phyloP scores from a whole-genome alignment of 2,329 filamentous ascomycete species.

The Cytospora mali region DNA sequence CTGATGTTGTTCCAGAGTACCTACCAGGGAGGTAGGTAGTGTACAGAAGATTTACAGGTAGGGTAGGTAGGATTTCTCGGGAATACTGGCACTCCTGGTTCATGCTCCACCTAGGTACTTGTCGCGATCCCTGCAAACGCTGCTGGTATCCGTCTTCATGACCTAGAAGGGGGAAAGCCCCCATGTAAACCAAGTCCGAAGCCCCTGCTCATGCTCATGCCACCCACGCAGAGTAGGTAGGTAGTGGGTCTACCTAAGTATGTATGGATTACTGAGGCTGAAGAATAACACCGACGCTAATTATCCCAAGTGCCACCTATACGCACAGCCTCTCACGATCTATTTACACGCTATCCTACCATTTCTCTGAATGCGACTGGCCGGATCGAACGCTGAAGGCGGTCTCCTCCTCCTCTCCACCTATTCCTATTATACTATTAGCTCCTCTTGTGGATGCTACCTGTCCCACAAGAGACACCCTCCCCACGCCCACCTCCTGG shows the following conservation, averaged over 20 bases:
- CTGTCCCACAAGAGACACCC: no score
- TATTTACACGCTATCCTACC: not conserved
- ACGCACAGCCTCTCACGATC: not conserved
- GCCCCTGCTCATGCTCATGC: not conserved
- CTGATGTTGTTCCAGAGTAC: not conserved
- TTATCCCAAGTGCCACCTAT: not conserved
- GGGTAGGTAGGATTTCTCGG: not conserved
- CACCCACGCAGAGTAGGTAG: not conserved
- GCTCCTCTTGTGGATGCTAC: not conserved
- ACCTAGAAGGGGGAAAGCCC: not conserved
- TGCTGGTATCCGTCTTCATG: not conserved
- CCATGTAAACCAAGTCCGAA: not conserved
- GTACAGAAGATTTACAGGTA: not conserved
- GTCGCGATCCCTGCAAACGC: not conserved
- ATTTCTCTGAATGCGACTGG: not conserved
- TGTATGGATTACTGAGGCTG: not conserved
- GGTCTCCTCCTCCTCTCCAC: not conserved
- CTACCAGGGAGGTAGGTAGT: no score
- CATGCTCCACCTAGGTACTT: not conserved
- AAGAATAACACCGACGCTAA: not conserved
- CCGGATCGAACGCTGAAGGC: not conserved
- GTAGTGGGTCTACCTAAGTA: no score
- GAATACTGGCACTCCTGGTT: not conserved
- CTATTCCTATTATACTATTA: not conserved
- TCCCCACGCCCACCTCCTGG: not conserved